A percentile compares a stretch with the other conserved stretches of the same genome.
Conservation (phyloP, 1,284 basidiomycete species). For the Sporisorium exsertum region DNA sequence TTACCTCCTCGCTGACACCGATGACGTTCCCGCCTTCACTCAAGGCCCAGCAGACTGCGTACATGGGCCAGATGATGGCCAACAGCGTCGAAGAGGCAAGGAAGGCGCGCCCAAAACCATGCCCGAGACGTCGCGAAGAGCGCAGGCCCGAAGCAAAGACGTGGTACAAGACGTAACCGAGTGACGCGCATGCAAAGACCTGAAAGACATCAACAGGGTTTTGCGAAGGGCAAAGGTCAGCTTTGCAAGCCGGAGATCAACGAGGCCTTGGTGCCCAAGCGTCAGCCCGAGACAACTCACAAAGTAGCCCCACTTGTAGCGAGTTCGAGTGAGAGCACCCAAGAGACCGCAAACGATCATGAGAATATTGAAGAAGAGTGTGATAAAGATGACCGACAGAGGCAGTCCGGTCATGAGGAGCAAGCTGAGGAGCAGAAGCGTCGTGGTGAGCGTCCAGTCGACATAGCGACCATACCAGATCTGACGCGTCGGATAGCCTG, state of each 20-base stretch:
- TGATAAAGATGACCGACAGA: slow-evolving; percentile 73
- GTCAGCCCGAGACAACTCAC: slow-evolving; percentile 43
- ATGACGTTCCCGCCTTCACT: slow-evolving; percentile 74
- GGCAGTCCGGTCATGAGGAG: slow-evolving; percentile 74
- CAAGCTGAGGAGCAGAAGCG: slow-evolving; percentile 74
- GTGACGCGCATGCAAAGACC: slow-evolving; percentile 71
- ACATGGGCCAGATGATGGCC: slow-evolving; percentile 52
- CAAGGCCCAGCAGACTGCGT: slow-evolving; percentile 71
- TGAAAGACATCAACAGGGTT: background rate
- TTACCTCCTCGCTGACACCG: slow-evolving; percentile 39
- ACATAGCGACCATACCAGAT: slow-evolving; percentile 72
- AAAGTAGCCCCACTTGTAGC: slow-evolving; percentile 73
- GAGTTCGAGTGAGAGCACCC: slow-evolving; percentile 72
- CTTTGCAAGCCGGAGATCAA: background rate
- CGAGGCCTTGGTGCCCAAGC: too few species aligned
- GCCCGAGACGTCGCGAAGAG: slow-evolving; percentile 69
- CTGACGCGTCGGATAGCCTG: slow-evolving; percentile 71
- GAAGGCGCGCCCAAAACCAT: slow-evolving; percentile 71
- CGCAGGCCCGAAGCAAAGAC: slow-evolving; percentile 67
- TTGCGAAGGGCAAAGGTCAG: background rate
- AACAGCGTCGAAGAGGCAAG: slow-evolving; percentile 68
- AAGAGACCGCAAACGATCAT: slow-evolving; percentile 74
- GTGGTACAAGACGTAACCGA: slow-evolving; percentile 68
- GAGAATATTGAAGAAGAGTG: slow-evolving; percentile 73
- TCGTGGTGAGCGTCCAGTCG: slow-evolving; percentile 72